These are phyloP conservation scores for Penicillium canescens DNA, from an alignment of 495 filamentous ascomycete genomes.

Conservation along the genomic window DNA sequence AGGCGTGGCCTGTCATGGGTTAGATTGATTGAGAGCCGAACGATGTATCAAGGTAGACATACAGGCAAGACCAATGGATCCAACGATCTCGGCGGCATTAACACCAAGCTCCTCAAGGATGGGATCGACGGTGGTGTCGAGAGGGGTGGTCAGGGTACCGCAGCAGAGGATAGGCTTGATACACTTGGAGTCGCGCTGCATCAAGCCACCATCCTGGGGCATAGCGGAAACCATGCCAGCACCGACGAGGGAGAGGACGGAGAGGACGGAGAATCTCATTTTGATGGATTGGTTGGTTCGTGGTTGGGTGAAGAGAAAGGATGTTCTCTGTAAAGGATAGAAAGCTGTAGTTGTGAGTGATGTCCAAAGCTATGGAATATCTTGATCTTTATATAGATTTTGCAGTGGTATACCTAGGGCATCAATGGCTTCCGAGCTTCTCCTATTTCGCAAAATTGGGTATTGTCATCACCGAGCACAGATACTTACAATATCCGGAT, in stretches of 20 bases:
- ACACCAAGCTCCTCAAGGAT: constrained; percentile 78
- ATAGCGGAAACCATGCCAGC: constrained; percentile 22
- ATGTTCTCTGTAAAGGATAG: background rate
- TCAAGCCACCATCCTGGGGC: constrained; percentile 2
- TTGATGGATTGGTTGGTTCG: constrained; percentile 6
- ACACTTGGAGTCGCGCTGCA: constrained; percentile 23
- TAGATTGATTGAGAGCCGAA: background rate
- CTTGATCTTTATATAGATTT: constrained; percentile 20
- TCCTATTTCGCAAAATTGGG: background rate
- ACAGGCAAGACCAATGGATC: constrained; percentile 38
- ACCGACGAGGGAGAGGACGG: constrained; percentile 23
- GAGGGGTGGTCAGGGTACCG: constrained; percentile 32
- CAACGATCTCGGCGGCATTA: constrained; percentile 77
- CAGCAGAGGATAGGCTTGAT: constrained; percentile 34
- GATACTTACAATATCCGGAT: background rate
- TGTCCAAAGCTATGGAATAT: constrained; percentile 4
- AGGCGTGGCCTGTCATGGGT: constrained; percentile 27
- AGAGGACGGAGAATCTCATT: constrained; percentile 34
- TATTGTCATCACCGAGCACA: constrained; percentile 5
- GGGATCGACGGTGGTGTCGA: constrained; percentile 61
- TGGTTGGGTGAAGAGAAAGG: background rate
- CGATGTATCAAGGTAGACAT: constrained; percentile 7
- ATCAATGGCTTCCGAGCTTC: background rate
- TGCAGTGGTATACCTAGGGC: background rate
- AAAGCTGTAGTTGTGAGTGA: constrained; percentile 1